Evolutionary conservation across 257 asterid genomes (phyloP), one percentile per base, ranked within the genome.

Genomic region (Solanum chaucha): DNA sequence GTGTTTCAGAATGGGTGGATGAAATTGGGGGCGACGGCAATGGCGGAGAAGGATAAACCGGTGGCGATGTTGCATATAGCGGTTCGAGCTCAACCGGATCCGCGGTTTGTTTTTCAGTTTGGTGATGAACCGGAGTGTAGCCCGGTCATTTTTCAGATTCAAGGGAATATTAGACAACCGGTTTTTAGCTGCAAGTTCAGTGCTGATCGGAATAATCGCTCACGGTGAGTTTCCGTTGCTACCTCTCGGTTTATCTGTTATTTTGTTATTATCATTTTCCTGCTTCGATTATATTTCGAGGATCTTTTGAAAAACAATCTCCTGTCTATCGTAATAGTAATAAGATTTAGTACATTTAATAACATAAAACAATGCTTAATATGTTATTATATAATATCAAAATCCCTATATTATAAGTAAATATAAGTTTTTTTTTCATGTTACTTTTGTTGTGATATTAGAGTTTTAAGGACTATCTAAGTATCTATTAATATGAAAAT

Each of bases 111-210:
- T 73, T 96, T 96, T 85, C 99, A 96, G 87, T 96, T 96, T 83
- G 99, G 97, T 13, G 98, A 98, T 17, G 99, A 94, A 83, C 99
- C 99, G 91, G 96, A 96, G 91, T 94, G 98, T 68, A 96, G 98
- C 87, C 98, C 99, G 86, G 98, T 96, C 13, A 97, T 96, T 46
- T 95, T 92, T 65, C 99, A 96, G 92, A 91, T 95, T 87, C 98
- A 96, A 84, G 98, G 95, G 90, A 95, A 89, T 82, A 95, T 95
- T 4, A 38, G 95, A 86, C 99, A 95, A 89, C 99, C 99, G 91
- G 96, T 96, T 92, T 96, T 96, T 86, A 96, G 99, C 91, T 95
- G 99, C 90, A 96, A 96, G 88, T 96, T 96, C 87, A 93, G 88
- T 87, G 98, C 98, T 40, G 99, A 95, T 86, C 92, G 97, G 86